Base-by-base conservation (phyloP, 257 asterid genomes). In the Rubia yunnanensis region DNA sequence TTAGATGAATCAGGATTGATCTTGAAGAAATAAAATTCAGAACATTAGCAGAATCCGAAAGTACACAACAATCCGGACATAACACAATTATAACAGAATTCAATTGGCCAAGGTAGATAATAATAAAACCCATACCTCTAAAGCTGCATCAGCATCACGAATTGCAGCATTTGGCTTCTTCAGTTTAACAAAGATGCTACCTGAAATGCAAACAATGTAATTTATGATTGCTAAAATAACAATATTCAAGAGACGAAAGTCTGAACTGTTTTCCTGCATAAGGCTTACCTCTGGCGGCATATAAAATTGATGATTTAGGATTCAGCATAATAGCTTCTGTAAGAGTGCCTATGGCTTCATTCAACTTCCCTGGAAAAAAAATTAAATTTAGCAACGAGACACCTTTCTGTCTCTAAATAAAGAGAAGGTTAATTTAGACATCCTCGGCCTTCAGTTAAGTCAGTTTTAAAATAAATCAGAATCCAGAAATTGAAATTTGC, bases 111-210 rank as follows among this genome's bases (percentile, higher is more conserved):
- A 32, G 73, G 66, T 36, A 30, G 36, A 30, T n/a, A 55, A 67
- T 67, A 60, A 28, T 64, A 44, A 56, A 59, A 24, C 17, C 56
- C 9, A 17, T 63, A 87, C 96, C 85, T 85, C 70, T 73, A 89
- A 73, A 66, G 96, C 92, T 18, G 88, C 95, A 80, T 86, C 83
- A 67, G 95, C 91, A 75, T 88, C 95, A 73, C 88, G 74, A 63
- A 80, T 85, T 36, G 95, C 95, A 55, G 90, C 96, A 79, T 85
- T 91, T 63, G 95, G 94, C 72, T 84, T 91, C 73, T 78, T 86
- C 79, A 84, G 69, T 72, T 86, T 88, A 68, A 82, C 57, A 60
- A 74, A 91, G 53, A 79, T 81, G 63, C 76, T 74, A 11, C 86
- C 95, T 84, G 90, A 66, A 70, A 60, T 63, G 44, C 13, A 48